Evolutionary conservation across 192 early-diverging fungal species (phyloP), one percentile per base, ranked within the genome.

Genomic region (Backusella morwellensis): DNA sequence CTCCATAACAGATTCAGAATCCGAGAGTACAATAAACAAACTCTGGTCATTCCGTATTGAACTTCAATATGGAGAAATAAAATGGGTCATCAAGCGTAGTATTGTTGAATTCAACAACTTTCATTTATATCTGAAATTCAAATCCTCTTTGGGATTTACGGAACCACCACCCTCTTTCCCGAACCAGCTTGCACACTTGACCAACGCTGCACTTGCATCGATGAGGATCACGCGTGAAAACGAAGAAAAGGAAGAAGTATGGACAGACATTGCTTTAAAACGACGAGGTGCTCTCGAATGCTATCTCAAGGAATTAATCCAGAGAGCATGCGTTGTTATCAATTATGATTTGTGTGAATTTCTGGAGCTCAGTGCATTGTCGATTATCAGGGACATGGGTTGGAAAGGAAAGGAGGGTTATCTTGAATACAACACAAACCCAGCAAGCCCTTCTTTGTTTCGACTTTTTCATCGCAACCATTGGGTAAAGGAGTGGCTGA

Each of bases 371-470:
- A 90, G 89, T 75, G 88, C 90, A 15, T 86, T 92, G 44, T 91
- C 90, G 21, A 88, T 95, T 59, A 88, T 89, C 41, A 92, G 88
- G 74, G 92, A 93, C 66, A 92, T 93, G 83, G 91, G 93, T 0
- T 95, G 93, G 93, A 95, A 95, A 75, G 93, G 93, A 52, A 95
- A 95, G 70, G 93, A 95, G 75, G 92, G 90, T 14, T 91, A 90
- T 69, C 77, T 93, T 70, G 91, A 91, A 56, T 88, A 89, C 29
- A 90, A 88, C 34, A 83, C 90, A 32, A 89, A 90, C 56, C 72
- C 76, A 19, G 42, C 54, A 4, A 41, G 59, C 3, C 66, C 56
- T 17, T 72, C 67, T 17, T 40, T 80, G 26, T 78, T 68, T 35
- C 73, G 54, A n/a, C 3, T 66, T 6, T 69, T 75, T 35, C 68